Evolutionary conservation across 306 rosid genomes (phyloP).

Genomic region (Corylus americana): DNA sequence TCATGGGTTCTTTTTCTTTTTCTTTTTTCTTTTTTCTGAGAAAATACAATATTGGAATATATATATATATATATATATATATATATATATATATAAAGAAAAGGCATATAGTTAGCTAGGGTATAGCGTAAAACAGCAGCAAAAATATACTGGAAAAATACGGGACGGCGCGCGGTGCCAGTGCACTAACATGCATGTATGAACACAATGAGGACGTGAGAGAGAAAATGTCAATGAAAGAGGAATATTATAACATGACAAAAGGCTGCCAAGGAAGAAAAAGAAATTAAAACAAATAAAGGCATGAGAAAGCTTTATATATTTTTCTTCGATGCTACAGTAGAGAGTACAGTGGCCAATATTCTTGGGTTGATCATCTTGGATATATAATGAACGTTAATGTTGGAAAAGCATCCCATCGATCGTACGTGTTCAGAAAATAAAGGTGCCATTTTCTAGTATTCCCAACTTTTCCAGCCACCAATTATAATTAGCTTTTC

Average conservation of each 20-base stretch:
- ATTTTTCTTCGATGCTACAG: neutral
- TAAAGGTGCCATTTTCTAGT: slow-evolving; percentile 20
- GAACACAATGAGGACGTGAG: neutral
- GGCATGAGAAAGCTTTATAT: neutral
- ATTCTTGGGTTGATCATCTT: too few species aligned
- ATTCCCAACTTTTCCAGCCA: slow-evolving; percentile 48
- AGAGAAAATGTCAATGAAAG: neutral
- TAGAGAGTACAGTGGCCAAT: too few species aligned
- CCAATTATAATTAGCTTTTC: slow-evolving; percentile 21
- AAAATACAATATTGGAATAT: too few species aligned
- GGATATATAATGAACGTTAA: too few species aligned
- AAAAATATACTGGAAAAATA: neutral
- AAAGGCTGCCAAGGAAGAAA: neutral
- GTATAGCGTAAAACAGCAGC: too few species aligned
- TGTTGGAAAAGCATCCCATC: neutral
- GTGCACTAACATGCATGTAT: neutral
- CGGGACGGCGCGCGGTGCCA: neutral
- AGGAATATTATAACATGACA: neutral
- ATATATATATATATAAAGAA: too few species aligned
- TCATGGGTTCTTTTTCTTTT: too few species aligned
- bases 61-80: too few species aligned
- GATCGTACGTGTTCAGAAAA: neutral
- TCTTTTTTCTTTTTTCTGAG: too few species aligned
- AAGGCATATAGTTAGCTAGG: too few species aligned
- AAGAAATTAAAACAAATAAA: neutral